Conservation (phyloP, 2,329 filamentous ascomycete species). For the Rutstroemia sp. region DNA sequence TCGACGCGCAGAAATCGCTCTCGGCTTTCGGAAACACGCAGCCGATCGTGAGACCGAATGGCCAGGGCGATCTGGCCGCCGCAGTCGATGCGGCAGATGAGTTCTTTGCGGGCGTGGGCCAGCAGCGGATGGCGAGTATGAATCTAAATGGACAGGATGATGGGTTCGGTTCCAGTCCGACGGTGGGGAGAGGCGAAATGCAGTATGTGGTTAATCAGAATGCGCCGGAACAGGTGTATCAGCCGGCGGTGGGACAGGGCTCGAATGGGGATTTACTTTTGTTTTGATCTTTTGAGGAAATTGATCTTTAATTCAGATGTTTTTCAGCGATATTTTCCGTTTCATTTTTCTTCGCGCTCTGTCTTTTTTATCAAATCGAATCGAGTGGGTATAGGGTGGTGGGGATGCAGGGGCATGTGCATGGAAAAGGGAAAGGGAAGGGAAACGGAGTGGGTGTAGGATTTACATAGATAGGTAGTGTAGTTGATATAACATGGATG, state of each 20-base stretch:
- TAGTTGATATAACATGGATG: too few species aligned
- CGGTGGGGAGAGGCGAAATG: constrained; percentile 41
- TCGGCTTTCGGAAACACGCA: constrained; percentile 46
- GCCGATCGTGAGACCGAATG: constrained; percentile 23
- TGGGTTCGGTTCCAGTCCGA: constrained; percentile 49
- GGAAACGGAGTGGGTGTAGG: too few species aligned
- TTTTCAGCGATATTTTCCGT: too few species aligned
- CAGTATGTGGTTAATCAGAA: constrained; percentile 76
- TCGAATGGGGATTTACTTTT: constrained; percentile 63
- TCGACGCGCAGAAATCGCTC: constrained; percentile 52
- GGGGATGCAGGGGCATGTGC: too few species aligned
- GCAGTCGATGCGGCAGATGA: constrained; percentile 81
- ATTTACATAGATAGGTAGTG: too few species aligned
- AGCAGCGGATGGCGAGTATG: constrained; percentile 66
- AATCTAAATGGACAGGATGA: constrained; percentile 54
- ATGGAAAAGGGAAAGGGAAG: too few species aligned
- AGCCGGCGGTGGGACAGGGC: constrained; percentile 55
- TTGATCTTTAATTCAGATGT: too few species aligned
- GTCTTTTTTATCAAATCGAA: too few species aligned
- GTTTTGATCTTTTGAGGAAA: background rate
- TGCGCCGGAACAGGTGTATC: constrained; percentile 67
- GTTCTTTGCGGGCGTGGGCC: constrained; percentile 77
- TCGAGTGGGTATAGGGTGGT: too few species aligned
- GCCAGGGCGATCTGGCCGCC: constrained; percentile 49
- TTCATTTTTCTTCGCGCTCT: too few species aligned